Base-by-base conservation (phyloP, 2,329 filamentous ascomycete genomes). In the Epichloe typhina region DNA sequence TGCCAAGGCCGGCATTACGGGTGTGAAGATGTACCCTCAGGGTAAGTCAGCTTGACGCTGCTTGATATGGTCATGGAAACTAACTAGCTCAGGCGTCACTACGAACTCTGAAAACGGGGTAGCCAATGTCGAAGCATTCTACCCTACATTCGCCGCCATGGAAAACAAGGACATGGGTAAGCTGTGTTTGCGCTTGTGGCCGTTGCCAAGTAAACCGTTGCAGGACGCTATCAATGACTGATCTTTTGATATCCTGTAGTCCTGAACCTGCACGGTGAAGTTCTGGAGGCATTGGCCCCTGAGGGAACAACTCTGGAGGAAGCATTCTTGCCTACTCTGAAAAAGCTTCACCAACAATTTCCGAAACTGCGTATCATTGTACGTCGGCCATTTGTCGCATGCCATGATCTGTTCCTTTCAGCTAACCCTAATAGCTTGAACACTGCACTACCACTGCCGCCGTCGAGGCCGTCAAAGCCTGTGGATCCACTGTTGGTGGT, bases 191-290 rank as follows among this genome's bases (percentile, higher is more conserved):
- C 31, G 31, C 31, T 11, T 31, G 31, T 31, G 31, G 9, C 31
- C 31, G 9, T 9, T 31, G 8, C 31, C 9, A 31, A 3, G 23
- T 39, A 1, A 8, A 40, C 7, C n/a, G 15, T 13, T 21, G 7
- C 6, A 36, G 19, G 2, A 11, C 36, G 11, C 35, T 7, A 13
- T n/a, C 11, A 9, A n/a, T 47, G 5, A 17, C 45, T 45, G 37
- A 33, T 49, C 4, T 31, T 5, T n/a, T 8, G 5, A 23, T 49
- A 9, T 7, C 35, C 3, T 33, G n/a, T 41, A 52, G 77, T 94
- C n/a, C 75, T 94, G 41, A 96, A 96, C 69, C 73, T 97, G n/a
- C 90, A 97, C 65, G 91, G 90, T 57, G 91, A 96, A 69, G 80
- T 84, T n/a, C 83, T 68, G 3, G 67, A 67, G 51, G 62, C 66